Evolutionary conservation across 805 yeast genomes (phyloP).

Genomic region (Candida sithepensis): DNA sequence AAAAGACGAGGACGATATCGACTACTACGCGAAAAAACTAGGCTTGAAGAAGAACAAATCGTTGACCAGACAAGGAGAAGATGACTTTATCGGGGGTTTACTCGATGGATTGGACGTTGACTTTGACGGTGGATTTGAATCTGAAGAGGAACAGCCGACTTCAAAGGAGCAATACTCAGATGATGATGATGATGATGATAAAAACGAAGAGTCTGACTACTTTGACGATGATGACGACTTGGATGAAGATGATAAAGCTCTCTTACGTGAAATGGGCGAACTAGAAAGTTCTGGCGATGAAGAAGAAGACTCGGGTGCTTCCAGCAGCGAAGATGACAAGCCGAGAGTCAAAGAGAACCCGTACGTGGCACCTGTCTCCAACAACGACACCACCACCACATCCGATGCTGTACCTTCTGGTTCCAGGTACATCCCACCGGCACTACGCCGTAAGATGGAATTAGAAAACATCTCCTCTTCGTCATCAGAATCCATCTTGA

Average conservation of each 20-base stretch:
- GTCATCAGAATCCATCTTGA: constrained; percentile 40
- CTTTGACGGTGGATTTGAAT: constrained; percentile 15
- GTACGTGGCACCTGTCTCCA: constrained; percentile 56
- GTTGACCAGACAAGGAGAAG: constrained; percentile 52
- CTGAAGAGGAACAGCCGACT: constrained; percentile 18
- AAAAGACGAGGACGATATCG: constrained; percentile 74
- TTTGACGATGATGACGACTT: constrained; percentile 30
- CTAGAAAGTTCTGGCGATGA: constrained; percentile 21
- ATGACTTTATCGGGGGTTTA: constrained; percentile 79
- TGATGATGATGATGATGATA: constrained; percentile 13
- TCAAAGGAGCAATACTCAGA: constrained; percentile 12
- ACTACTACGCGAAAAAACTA: constrained; percentile 76
- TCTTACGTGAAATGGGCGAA: constrained; percentile 31
- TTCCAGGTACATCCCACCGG: constrained; percentile 78
- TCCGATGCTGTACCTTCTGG: constrained; percentile 24
- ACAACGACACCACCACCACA: constrained; percentile 13
- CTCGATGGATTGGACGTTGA: constrained; percentile 71
- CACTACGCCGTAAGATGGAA: constrained; percentile 57
- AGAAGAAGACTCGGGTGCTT: constrained; percentile 18
- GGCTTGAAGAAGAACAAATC: constrained; percentile 59
- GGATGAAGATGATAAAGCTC: constrained; percentile 30
- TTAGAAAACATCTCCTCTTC: constrained; percentile 20
- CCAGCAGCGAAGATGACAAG: constrained; percentile 17
- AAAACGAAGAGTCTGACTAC: constrained; percentile 26
- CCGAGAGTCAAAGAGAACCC: constrained; percentile 62